A percentile compares a stretch with the other conserved stretches of the same genome.
Evolutionary conservation across 139 green algal species (phyloP).

Genomic region (Volvox reticuliferus): DNA sequence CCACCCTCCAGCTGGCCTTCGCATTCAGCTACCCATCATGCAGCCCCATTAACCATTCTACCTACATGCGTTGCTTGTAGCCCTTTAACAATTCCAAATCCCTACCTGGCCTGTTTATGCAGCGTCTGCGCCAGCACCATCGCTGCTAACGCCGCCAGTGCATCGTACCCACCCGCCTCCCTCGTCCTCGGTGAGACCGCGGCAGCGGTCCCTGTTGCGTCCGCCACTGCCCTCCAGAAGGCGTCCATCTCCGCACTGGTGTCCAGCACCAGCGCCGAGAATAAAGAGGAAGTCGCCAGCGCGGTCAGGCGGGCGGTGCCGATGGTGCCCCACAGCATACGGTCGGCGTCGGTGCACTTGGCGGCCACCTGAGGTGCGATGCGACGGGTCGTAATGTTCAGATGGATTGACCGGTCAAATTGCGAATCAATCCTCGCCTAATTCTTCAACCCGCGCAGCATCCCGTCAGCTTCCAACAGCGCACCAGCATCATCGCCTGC

Average conservation of each 20-base stretch:
- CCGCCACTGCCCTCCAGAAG: slow-evolving; percentile 43
- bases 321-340: slow-evolving; percentile 36
- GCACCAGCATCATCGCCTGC: slow-evolving; percentile 45
- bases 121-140: slow-evolving; percentile 11
- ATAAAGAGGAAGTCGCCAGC: slow-evolving; percentile 34
- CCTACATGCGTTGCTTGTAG: no score
- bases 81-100: not conserved
- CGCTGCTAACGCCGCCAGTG: slow-evolving; percentile 11
- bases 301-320: slow-evolving; percentile 20
- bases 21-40: no score
- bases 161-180: not conserved
- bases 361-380: slow-evolving; percentile 14
- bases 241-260: slow-evolving; percentile 36
- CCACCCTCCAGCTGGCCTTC: not conserved
- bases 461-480: not conserved
- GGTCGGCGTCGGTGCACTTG: slow-evolving; percentile 8
- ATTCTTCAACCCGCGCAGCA: no score
- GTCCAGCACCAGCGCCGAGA: slow-evolving; percentile 45
- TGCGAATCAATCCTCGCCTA: no score
- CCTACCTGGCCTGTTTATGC: slow-evolving; percentile 24
- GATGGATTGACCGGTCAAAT: no score
- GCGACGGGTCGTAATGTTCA: not conserved
- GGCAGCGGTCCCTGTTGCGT: no score
- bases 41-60: no score
- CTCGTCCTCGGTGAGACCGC: not conserved